A percentile compares a stretch with the other conserved stretches of the same genome.
phyloP scores from a whole-genome alignment of 1,284 basidiomycete genomes.

The Naganishia sp. region DNA sequence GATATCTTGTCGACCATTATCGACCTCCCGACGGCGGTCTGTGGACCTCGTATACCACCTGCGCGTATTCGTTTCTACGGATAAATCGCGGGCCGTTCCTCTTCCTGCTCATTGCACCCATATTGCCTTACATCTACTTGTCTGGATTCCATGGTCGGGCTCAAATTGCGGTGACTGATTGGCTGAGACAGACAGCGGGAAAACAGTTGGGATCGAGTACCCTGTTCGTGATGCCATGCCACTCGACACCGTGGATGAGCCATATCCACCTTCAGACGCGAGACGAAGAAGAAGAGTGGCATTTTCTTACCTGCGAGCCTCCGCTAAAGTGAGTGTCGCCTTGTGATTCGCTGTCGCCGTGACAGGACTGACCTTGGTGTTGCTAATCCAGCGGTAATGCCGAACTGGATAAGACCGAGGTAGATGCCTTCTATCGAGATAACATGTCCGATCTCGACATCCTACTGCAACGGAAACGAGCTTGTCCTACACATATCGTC shows the following conservation, averaged over 20 bases:
- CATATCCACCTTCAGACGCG: constrained; percentile 74
- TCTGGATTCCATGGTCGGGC: constrained; percentile 71
- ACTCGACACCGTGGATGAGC: constrained; percentile 94
- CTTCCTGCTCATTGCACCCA: constrained; percentile 59
- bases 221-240: constrained; percentile 92
- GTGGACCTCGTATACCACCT: constrained; percentile 36
- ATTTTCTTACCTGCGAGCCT: constrained; percentile 89
- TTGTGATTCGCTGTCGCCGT: constrained; percentile 55
- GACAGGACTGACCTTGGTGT: constrained; percentile 30
- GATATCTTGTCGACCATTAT: constrained; percentile 64
- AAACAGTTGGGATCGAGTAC: constrained; percentile 55
- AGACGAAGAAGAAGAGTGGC: constrained; percentile 61
- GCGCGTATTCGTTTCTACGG: constrained; percentile 16
- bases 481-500: constrained; percentile 76
- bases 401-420: background rate
- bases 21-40: constrained; percentile 26
- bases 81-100: constrained; percentile 42
- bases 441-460: constrained; percentile 61
- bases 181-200: constrained; percentile 38
- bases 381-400: background rate
- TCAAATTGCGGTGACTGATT: constrained; percentile 70
- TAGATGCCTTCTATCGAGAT: constrained; percentile 22
- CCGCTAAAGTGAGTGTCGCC: constrained; percentile 63
- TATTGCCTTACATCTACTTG: constrained; percentile 69
- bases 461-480: background rate